Percentiles rank a stretch among this genome's conserved stretches.
Evolutionary conservation across 495 filamentous ascomycete genomes (phyloP).

Genomic region (Xylaria palmicola): DNA sequence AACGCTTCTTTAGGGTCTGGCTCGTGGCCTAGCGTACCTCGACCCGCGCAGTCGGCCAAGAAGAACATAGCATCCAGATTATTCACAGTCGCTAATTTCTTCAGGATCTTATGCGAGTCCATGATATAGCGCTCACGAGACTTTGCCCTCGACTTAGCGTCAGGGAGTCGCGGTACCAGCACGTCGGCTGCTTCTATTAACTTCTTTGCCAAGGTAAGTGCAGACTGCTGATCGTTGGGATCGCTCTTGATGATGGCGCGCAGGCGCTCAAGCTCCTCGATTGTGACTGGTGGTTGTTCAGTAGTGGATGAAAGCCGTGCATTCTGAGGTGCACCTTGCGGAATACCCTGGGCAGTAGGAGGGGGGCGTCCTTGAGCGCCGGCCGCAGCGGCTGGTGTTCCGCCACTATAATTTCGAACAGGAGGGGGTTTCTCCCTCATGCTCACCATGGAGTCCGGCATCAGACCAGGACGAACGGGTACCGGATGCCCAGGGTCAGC

Average conservation of each 20-base stretch:
- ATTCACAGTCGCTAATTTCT: constrained; percentile 68
- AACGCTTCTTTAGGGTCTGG: constrained; percentile 88
- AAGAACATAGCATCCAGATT: constrained; percentile 90
- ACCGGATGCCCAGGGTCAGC: constrained; percentile 59
- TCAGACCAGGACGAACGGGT: constrained; percentile 76
- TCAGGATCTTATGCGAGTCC: constrained; percentile 86
- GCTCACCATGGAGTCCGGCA: constrained; percentile 54
- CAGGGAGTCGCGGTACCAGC: constrained; percentile 69
- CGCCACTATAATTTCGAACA: constrained; percentile 66
- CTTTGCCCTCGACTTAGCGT: constrained; percentile 70
- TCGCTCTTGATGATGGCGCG: constrained; percentile 64
- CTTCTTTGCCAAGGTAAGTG: constrained; percentile 77
- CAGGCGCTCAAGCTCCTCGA: constrained; percentile 72
- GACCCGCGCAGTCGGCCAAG: constrained; percentile 84
- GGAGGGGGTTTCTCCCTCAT: constrained; percentile 61
- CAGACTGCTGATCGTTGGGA: constrained; percentile 66
- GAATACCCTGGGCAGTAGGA: constrained; percentile 17
- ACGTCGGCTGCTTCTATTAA: constrained; percentile 80
- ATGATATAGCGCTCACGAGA: constrained; percentile 79
- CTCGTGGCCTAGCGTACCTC: constrained; percentile 64
- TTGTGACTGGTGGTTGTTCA: constrained; percentile 64
- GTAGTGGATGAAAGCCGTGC: constrained; percentile 21
- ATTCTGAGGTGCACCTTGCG: constrained; percentile 20
- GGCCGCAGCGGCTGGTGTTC: constrained; percentile 26
- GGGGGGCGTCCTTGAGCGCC: constrained; percentile 34